Conservation (phyloP, 768 basidiomycete species). For the Tylopilus rubrobrunneus region DNA sequence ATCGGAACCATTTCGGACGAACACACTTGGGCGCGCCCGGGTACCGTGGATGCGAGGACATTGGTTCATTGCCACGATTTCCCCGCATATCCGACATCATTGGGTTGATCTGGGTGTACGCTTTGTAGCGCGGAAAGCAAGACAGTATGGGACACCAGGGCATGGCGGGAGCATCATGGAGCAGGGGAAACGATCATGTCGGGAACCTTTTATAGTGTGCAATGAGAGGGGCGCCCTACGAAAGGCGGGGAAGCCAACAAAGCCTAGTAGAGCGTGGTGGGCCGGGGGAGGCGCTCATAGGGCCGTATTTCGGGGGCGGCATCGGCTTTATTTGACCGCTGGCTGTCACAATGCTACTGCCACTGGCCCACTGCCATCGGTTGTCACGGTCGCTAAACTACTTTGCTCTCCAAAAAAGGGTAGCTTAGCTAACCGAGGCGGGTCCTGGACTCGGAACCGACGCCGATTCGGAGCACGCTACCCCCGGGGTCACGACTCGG, state of each 20-base stretch:
- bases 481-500: no score
- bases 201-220: slow-evolving; percentile 25
- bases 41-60: slow-evolving; percentile 12
- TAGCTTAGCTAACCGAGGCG: slow-evolving; percentile 17
- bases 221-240: slow-evolving; percentile 15
- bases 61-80: slow-evolving; percentile 10
- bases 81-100: slow-evolving; percentile 29
- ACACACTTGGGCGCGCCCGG: slow-evolving; percentile 20
- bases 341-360: slow-evolving; percentile 3
- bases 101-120: slow-evolving; percentile 31
- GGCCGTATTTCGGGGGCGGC: slow-evolving; percentile 16
- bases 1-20: not conserved
- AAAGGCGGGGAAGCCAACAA: slow-evolving; percentile 16
- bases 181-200: not conserved
- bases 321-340: slow-evolving; percentile 29
- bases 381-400: not conserved
- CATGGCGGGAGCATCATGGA: slow-evolving; percentile 19
- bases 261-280: slow-evolving; percentile 24
- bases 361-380: slow-evolving; percentile 2
- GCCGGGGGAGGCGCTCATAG: slow-evolving; percentile 13
- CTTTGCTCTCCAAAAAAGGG: slow-evolving; percentile 16
- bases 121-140: slow-evolving; percentile 31
- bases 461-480: not conserved
- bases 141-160: slow-evolving; percentile 29
- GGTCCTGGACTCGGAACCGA: not conserved